phyloP scores from a whole-genome alignment of 2,329 filamentous ascomycete species.

The Fusarium algeriense region DNA sequence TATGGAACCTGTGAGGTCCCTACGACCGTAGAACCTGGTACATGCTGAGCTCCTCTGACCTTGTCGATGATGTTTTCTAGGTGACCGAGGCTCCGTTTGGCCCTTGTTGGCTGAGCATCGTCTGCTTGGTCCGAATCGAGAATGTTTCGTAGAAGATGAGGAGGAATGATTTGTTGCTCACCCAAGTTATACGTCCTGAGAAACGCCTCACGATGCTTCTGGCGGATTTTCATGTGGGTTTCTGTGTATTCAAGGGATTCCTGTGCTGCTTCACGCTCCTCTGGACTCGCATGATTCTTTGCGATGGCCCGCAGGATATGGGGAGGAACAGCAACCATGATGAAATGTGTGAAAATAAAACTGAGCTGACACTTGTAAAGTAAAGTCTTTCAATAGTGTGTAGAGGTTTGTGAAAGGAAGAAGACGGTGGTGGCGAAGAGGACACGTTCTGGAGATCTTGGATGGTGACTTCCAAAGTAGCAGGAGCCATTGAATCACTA shows the following conservation, averaged over 20 bases:
- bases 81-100: conserved; percentile 56
- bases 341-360: neutral
- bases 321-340: conserved; percentile 53
- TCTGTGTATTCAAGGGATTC: conserved; percentile 53
- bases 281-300: conserved; percentile 53
- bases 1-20: neutral
- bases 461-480: no score
- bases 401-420: neutral
- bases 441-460: no score
- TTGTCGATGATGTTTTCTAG: conserved; percentile 49
- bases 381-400: neutral
- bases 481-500: no score
- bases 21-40: no score
- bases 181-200: neutral
- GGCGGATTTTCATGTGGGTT: conserved; percentile 40
- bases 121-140: conserved; percentile 52
- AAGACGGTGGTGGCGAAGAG: no score
- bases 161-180: conserved; percentile 54
- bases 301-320: conserved; percentile 60
- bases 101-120: conserved; percentile 53
- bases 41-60: no score
- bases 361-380: neutral
- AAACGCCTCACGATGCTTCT: conserved; percentile 48
- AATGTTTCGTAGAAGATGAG: conserved; percentile 55
- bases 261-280: conserved; percentile 53